phyloP scores from a whole-genome alignment of 371 early-diverging fungal species.

The Mucor piriformis region DNA sequence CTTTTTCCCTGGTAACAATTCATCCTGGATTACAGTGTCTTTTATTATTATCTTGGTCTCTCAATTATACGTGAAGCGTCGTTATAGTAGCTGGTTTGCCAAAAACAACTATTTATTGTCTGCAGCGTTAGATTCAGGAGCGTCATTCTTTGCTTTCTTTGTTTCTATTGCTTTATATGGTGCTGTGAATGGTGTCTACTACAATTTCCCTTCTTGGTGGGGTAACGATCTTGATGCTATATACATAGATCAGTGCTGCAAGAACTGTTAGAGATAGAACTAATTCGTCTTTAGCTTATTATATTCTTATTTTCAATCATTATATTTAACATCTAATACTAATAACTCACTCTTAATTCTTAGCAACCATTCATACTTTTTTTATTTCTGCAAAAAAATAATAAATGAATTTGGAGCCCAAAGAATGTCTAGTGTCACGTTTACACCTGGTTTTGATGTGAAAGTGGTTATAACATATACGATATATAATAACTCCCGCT shows the following conservation, averaged over 20 bases:
- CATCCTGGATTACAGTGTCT: slow-evolving; percentile 45
- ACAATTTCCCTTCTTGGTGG: slow-evolving; percentile 56
- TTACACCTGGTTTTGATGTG: too few relatives aligned
- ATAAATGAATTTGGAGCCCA: too few relatives aligned
- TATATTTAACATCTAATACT: too few relatives aligned
- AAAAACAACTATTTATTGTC: slow-evolving; percentile 60
- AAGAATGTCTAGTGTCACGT: too few relatives aligned
- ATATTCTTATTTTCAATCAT: too few relatives aligned
- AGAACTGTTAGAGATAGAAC: slow-evolving; percentile 11
- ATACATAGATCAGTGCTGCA: slow-evolving; percentile 28
- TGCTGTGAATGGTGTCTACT: slow-evolving; percentile 43
- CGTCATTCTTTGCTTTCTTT: slow-evolving; percentile 55
- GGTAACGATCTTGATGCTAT: slow-evolving; percentile 36
- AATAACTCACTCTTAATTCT: too few relatives aligned
- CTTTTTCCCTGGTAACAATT: slow-evolving; percentile 46
- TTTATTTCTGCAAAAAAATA: too few relatives aligned
- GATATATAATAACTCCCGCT: too few relatives aligned
- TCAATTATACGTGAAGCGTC: slow-evolving; percentile 52
- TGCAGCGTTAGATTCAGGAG: slow-evolving; percentile 61
- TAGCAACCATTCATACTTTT: too few relatives aligned
- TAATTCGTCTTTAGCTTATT: too few relatives aligned
- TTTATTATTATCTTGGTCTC: slow-evolving; percentile 42
- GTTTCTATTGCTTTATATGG: slow-evolving; percentile 55
- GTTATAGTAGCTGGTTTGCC: slow-evolving; percentile 50
- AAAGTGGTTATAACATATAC: too few relatives aligned